A percentile compares a stretch with the other conserved stretches of the same genome.
phyloP scores from a whole-genome alignment of 768 basidiomycete species.

The Holtermannia corniformis region DNA sequence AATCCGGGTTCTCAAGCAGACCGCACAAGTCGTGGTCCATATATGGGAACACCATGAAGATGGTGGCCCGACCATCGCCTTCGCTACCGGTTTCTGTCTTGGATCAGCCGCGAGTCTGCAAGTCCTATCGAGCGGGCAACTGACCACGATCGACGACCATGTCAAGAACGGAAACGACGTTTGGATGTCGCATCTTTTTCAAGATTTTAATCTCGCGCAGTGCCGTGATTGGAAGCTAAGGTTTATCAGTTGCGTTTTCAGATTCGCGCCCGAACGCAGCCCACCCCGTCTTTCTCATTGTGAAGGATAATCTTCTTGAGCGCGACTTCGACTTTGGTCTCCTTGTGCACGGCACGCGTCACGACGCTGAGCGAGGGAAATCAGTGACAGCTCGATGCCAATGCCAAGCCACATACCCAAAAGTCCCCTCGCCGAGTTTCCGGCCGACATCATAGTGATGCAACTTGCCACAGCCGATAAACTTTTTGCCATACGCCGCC shows the following conservation, averaged over 20 bases:
- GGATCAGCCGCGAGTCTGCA: neutral
- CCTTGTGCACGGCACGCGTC: constrained; percentile 68
- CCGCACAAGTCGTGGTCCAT: constrained; percentile 99
- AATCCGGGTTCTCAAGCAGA: constrained; percentile 73
- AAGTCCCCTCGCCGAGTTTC: constrained; percentile 93
- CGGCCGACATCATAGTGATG: constrained; percentile 68
- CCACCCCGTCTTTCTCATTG: constrained; percentile 87
- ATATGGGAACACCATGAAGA: constrained; percentile 99
- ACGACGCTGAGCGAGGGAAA: constrained; percentile 56
- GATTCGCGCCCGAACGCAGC: constrained; percentile 4
- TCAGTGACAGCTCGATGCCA: constrained; percentile 6
- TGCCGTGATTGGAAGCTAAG: constrained; percentile 71
- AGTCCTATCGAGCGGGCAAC: constrained; percentile 1
- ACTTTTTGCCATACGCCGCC: constrained; percentile 11
- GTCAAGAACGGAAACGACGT: constrained; percentile 77
- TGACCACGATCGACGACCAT: constrained; percentile 64
- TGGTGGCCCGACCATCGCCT: constrained; percentile 45
- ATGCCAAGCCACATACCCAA: constrained; percentile 57
- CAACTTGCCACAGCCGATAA: constrained; percentile 45
- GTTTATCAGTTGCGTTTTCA: neutral
- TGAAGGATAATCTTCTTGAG: constrained; percentile 94
- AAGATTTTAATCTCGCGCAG: constrained; percentile 94
- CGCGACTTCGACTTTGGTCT: constrained; percentile 59
- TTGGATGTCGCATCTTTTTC: constrained; percentile 75
- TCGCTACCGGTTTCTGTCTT: constrained; percentile 18